Evolutionary conservation across 1,284 basidiomycete species (phyloP).

Genomic region (Rhodotorula sp.): DNA sequence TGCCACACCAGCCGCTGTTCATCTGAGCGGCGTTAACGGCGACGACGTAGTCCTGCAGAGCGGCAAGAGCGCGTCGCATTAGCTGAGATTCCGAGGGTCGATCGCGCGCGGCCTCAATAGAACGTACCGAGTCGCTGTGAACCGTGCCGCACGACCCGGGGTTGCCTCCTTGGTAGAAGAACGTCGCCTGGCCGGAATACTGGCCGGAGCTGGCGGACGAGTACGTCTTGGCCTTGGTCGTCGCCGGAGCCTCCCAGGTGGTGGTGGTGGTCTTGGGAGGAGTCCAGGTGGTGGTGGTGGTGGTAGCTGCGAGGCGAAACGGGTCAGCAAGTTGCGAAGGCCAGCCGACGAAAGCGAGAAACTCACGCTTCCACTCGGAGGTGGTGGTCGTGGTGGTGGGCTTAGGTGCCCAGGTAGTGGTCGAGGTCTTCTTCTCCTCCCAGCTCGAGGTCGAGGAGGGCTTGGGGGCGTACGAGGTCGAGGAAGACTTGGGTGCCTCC

Average conservation of each 20-base stretch:
- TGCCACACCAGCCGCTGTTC: slow-evolving; percentile 18
- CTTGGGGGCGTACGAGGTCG: slow-evolving; percentile 1
- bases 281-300: slow-evolving; percentile 7
- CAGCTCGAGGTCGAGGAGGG: slow-evolving; percentile 6
- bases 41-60: slow-evolving; percentile 54
- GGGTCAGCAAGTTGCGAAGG: not conserved
- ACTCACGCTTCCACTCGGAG: slow-evolving; percentile 5
- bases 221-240: not conserved
- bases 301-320: not conserved
- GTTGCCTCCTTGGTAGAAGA: slow-evolving; percentile 43
- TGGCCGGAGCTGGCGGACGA: not conserved
- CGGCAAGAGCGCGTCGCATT: not conserved
- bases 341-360: not conserved
- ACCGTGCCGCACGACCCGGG: slow-evolving; percentile 46
- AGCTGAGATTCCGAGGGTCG: not conserved
- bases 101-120: not conserved
- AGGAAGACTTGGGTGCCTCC: slow-evolving; percentile 54
- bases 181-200: slow-evolving; percentile 38
- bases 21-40: slow-evolving; percentile 55
- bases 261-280: slow-evolving; percentile 14
- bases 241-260: slow-evolving; percentile 3
- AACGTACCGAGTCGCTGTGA: slow-evolving; percentile 39
- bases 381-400: slow-evolving; percentile 16
- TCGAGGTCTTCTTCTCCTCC: slow-evolving; percentile 11
- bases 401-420: not conserved